Conservation (phyloP, 2,329 filamentous ascomycete genomes). For the Diaporthe sp. region DNA sequence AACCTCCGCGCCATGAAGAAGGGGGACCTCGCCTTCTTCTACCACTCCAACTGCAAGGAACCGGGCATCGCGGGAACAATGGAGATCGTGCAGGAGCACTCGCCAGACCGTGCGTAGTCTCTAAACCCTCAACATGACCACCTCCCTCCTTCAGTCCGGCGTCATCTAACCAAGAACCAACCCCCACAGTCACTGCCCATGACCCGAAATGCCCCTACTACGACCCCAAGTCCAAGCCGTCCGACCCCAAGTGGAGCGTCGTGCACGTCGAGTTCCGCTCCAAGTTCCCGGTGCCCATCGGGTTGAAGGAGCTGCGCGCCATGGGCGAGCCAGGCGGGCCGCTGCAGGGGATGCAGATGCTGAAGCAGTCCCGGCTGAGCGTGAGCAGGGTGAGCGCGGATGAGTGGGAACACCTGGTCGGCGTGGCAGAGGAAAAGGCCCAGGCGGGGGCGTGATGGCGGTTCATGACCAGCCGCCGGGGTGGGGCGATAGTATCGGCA, state of each 20-base stretch:
- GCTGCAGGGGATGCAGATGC: slow-evolving; percentile 83
- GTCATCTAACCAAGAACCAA: background rate
- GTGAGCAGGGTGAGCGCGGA: slow-evolving; percentile 76
- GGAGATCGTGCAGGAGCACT: slow-evolving; percentile 89
- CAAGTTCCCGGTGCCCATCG: slow-evolving; percentile 82
- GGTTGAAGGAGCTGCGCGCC: slow-evolving; percentile 78
- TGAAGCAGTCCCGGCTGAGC: slow-evolving; percentile 86
- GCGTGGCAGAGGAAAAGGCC: slow-evolving; percentile 63
- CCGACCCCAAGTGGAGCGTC: slow-evolving; percentile 85
- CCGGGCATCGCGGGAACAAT: slow-evolving; percentile 90
- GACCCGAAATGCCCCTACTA: slow-evolving; percentile 84
- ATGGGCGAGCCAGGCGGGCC: slow-evolving; percentile 69
- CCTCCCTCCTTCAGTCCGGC: background rate
- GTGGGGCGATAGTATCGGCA: background rate
- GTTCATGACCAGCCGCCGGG: background rate
- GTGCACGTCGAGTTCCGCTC: slow-evolving; percentile 90
- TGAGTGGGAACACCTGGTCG: slow-evolving; percentile 77
- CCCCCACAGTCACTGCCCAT: slow-evolving; percentile 73
- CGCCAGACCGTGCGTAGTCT: slow-evolving; percentile 77
- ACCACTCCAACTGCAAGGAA: slow-evolving; percentile 93
- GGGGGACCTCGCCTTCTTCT: slow-evolving; percentile 95
- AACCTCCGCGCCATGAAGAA: slow-evolving; percentile 92
- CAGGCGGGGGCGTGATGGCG: slow-evolving; percentile 46
- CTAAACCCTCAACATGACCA: background rate
- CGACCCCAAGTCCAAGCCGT: slow-evolving; percentile 79